These are phyloP conservation scores for Macrocybe gigantea DNA, from an alignment of 768 basidiomycete genomes.

Conservation along the genomic window DNA sequence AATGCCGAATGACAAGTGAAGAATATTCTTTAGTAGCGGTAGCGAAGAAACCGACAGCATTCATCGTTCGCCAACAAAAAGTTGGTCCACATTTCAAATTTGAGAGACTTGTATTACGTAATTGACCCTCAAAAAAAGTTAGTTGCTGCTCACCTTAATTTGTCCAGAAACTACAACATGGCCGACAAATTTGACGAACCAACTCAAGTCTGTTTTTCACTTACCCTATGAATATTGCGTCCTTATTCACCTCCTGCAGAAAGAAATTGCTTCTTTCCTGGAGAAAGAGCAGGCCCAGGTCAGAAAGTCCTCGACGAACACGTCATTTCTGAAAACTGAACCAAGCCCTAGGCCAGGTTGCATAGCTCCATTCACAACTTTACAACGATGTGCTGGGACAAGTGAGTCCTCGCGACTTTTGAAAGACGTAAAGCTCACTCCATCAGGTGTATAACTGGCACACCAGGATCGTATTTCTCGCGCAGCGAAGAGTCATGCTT, in stretches of 20 bases:
- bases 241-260: conserved; percentile 38
- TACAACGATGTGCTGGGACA: conserved; percentile 89
- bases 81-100: too few relatives aligned
- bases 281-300: conserved; percentile 82
- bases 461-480: conserved; percentile 74
- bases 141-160: neutral
- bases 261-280: conserved; percentile 75
- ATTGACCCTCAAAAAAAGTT: neutral
- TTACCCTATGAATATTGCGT: neutral
- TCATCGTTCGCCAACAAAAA: neutral
- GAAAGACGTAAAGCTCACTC: conserved; percentile 3
- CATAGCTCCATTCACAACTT: conserved; percentile 70
- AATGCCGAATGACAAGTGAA: conserved; percentile 7
- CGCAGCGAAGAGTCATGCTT: conserved; percentile 78
- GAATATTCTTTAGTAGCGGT: neutral
- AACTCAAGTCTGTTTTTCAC: conserved; percentile 49
- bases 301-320: conserved; percentile 15
- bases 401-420: conserved; percentile 46
- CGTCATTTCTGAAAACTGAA: conserved; percentile 4
- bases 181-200: conserved; percentile 61
- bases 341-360: conserved; percentile 34
- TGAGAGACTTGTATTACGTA: conserved; percentile 9
- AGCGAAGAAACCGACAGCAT: conserved; percentile 1
- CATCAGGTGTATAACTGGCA: conserved; percentile 72
- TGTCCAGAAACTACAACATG: neutral